Evolutionary conservation across 768 basidiomycete species (phyloP).

Genomic region (Termitomyces sp.): DNA sequence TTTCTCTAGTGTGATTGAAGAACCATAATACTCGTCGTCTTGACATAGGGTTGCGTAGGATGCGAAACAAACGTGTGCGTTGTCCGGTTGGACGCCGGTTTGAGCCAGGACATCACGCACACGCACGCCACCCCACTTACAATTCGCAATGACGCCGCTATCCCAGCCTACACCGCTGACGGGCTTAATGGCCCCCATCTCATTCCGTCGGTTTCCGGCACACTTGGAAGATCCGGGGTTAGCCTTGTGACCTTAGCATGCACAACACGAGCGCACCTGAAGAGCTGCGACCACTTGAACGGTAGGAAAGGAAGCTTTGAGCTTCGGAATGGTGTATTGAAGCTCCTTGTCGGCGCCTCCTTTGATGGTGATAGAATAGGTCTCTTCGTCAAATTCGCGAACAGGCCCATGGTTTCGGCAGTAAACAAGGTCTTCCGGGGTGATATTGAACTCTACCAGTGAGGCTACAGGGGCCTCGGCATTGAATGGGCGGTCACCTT

Average conservation of each 20-base stretch:
- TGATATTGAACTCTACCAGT: slow-evolving; percentile 57
- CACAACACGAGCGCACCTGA: slow-evolving; percentile 38
- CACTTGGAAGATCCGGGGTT: slow-evolving; percentile 36
- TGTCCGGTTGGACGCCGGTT: slow-evolving; percentile 34
- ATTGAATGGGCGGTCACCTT: slow-evolving; percentile 57
- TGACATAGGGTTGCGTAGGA: slow-evolving; percentile 61
- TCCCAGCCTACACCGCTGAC: slow-evolving; percentile 64
- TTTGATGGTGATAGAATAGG: slow-evolving; percentile 40
- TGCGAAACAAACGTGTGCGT: slow-evolving; percentile 57
- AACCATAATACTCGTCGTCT: slow-evolving; percentile 62
- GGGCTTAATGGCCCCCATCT: slow-evolving; percentile 57
- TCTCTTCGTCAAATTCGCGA: slow-evolving; percentile 45
- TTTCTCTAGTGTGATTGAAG: slow-evolving; percentile 56
- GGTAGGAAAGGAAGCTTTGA: slow-evolving; percentile 40
- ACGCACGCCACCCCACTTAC: slow-evolving; percentile 61
- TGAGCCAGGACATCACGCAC: slow-evolving; percentile 55
- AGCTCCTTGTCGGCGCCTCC: slow-evolving; percentile 32
- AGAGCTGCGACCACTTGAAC: slow-evolving; percentile 51
- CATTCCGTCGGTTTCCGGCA: slow-evolving; percentile 65
- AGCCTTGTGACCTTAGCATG: neutral
- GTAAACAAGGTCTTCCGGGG: slow-evolving; percentile 65
- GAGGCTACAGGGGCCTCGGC: slow-evolving; percentile 60
- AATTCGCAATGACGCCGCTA: slow-evolving; percentile 70
- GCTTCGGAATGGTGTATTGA: slow-evolving; percentile 34
- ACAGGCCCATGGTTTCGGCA: slow-evolving; percentile 72